Evolutionary conservation across 495 filamentous ascomycete species (phyloP).

Genomic region (Diplogelasinospora grovesii): DNA sequence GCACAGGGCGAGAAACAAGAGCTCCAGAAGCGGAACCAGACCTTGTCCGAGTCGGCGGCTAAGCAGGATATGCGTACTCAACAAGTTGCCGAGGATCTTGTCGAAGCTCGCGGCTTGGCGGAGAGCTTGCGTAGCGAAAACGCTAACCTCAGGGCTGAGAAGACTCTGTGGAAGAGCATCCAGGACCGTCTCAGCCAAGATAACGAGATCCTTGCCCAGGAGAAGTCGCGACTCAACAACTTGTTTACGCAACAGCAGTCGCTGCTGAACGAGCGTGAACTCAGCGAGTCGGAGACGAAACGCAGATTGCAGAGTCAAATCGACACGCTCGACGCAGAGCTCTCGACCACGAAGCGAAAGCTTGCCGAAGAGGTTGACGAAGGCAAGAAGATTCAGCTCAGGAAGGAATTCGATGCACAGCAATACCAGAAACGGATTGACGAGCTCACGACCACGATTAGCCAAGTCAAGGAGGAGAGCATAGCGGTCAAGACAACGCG

Average conservation of each 20-base stretch:
- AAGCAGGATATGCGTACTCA: conserved; percentile 86
- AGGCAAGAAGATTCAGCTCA: conserved; percentile 64
- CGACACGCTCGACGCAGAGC: conserved; percentile 70
- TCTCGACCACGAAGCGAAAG: conserved; percentile 72
- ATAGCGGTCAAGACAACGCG: conserved; percentile 74
- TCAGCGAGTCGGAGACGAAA: conserved; percentile 71
- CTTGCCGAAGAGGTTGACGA: conserved; percentile 80
- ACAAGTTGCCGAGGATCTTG: conserved; percentile 85
- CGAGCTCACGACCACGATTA: conserved; percentile 72
- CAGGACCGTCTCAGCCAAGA: conserved; percentile 82
- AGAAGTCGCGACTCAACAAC: conserved; percentile 71
- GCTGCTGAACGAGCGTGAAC: conserved; percentile 82
- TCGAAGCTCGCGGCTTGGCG: conserved; percentile 71
- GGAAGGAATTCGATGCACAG: conserved; percentile 81
- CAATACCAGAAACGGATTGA: conserved; percentile 85
- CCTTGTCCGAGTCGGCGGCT: conserved; percentile 70
- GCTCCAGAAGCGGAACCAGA: conserved; percentile 69
- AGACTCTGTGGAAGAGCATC: conserved; percentile 83
- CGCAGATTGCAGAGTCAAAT: conserved; percentile 68
- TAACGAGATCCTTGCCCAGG: conserved; percentile 74
- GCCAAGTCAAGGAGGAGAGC: conserved; percentile 74
- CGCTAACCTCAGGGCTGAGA: conserved; percentile 89
- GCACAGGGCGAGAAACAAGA: conserved; percentile 77
- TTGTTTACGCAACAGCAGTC: conserved; percentile 75
- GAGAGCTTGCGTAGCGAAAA: conserved; percentile 88